phyloP scores from a whole-genome alignment of 2,329 filamentous ascomycete species.

The Cordyceps javanica region DNA sequence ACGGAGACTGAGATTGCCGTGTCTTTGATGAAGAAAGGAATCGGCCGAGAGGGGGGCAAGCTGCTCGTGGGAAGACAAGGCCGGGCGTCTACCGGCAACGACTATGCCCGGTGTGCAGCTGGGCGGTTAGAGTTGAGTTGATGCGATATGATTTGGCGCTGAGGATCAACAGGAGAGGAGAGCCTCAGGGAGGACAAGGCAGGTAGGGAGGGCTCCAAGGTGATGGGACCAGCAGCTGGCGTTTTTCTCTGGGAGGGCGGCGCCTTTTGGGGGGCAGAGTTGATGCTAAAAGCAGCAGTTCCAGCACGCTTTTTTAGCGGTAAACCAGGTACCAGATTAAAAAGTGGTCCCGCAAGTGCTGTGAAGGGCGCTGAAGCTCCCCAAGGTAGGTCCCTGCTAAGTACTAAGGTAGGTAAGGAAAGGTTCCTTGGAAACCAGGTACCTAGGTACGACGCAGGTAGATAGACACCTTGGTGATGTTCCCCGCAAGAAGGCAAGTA shows the following conservation, averaged over 20 bases:
- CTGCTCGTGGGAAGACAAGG: slow-evolving; percentile 2
- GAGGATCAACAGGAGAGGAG: slow-evolving; percentile 14
- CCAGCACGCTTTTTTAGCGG: background rate
- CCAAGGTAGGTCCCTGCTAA: no score
- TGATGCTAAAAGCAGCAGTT: background rate
- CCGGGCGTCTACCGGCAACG: slow-evolving; percentile 5
- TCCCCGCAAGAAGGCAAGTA: no score
- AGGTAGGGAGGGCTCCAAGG: background rate
- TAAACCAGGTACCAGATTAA: background rate
- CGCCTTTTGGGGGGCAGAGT: background rate
- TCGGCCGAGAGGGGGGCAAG: background rate
- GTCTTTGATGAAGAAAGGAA: background rate
- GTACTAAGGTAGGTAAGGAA: no score
- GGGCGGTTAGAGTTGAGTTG: slow-evolving; percentile 13
- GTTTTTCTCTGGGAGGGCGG: background rate
- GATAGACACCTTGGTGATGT: no score
- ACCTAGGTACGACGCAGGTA: no score
- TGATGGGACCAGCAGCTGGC: background rate
- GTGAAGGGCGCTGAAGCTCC: background rate
- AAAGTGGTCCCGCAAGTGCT: background rate
- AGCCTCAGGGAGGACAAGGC: background rate
- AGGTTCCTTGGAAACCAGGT: no score
- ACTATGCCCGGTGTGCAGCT: slow-evolving; percentile 9
- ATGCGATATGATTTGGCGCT: slow-evolving; percentile 11
- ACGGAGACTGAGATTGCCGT: background rate